A percentile compares a stretch with the other conserved stretches of the same genome.
These are phyloP conservation scores for Starmerella apicola DNA, from an alignment of 805 yeast genomes.

Conservation along the genomic window DNA sequence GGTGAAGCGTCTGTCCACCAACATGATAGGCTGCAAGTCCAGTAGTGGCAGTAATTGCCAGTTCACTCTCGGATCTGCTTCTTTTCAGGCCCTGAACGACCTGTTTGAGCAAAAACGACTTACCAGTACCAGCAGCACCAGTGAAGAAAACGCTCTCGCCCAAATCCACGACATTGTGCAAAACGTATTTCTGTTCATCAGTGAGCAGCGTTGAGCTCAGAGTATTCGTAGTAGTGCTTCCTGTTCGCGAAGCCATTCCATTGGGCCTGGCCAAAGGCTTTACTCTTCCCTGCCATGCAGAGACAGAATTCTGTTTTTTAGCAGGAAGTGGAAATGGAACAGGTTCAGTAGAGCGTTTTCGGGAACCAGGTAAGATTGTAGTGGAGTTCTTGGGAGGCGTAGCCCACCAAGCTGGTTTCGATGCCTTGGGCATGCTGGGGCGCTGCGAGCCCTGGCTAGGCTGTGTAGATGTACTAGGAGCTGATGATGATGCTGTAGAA, in stretches of 20 bases:
- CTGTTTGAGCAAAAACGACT: constrained; percentile 62
- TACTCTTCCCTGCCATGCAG: constrained; percentile 10
- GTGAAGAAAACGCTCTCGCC: constrained; percentile 66
- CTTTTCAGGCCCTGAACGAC: constrained; percentile 41
- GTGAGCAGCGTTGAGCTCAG: constrained; percentile 12
- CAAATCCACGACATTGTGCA: constrained; percentile 48
- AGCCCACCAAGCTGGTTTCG: constrained; percentile 12
- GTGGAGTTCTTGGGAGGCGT: constrained; percentile 11
- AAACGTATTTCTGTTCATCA: constrained; percentile 40
- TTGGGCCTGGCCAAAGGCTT: constrained; percentile 14
- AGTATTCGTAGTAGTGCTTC: constrained; percentile 8
- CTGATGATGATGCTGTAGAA: too few relatives aligned
- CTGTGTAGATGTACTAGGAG: too few relatives aligned
- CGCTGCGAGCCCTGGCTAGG: too few relatives aligned
- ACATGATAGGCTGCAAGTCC: constrained; percentile 89
- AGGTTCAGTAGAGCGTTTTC: constrained; percentile 7
- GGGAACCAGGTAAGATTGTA: constrained; percentile 10
- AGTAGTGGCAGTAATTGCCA: constrained; percentile 89
- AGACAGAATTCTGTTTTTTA: background rate
- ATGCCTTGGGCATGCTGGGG: too few relatives aligned
- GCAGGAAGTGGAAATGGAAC: background rate
- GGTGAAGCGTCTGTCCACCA: constrained; percentile 77
- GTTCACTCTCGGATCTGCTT: constrained; percentile 31
- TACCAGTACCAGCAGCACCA: constrained; percentile 98
- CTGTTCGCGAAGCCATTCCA: constrained; percentile 11